Percentiles rank a stretch among this genome's conserved stretches.
phyloP scores from a whole-genome alignment of 306 rosid species.

The Parietaria judaica region DNA sequence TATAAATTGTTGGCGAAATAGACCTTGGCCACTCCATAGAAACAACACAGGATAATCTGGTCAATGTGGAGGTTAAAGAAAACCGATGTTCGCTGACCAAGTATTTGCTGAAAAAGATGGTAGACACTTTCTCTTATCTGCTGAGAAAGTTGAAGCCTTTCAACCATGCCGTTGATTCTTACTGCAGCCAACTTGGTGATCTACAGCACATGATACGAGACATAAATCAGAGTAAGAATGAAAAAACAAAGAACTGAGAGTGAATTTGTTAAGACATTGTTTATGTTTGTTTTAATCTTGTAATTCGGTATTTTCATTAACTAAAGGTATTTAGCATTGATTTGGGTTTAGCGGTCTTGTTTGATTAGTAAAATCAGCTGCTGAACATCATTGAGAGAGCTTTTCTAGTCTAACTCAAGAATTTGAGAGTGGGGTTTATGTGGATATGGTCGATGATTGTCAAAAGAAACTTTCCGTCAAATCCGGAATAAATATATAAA shows the following conservation, averaged over 20 bases:
- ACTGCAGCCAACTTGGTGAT: constrained; percentile 91
- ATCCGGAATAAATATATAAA: not conserved
- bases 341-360: too few relatives aligned
- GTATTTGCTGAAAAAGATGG: constrained; percentile 82
- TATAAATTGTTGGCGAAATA: constrained; percentile 12
- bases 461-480: too few relatives aligned
- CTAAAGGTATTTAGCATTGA: too few relatives aligned
- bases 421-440: too few relatives aligned
- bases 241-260: not conserved
- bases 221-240: not conserved
- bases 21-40: constrained; percentile 96
- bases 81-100: constrained; percentile 67
- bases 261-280: not conserved
- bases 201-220: constrained; percentile 33
- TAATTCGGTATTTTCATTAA: too few relatives aligned
- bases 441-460: too few relatives aligned
- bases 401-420: too few relatives aligned
- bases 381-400: too few relatives aligned
- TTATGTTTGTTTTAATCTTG: too few relatives aligned
- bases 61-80: constrained; percentile 92
- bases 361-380: too few relatives aligned
- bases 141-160: constrained; percentile 83
- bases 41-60: constrained; percentile 90
- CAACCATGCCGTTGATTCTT: constrained; percentile 94
- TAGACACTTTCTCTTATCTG: constrained; percentile 86